Evolutionary conservation across 2,329 filamentous ascomycete species (phyloP).

Genomic region (Aspergillus tamarii): DNA sequence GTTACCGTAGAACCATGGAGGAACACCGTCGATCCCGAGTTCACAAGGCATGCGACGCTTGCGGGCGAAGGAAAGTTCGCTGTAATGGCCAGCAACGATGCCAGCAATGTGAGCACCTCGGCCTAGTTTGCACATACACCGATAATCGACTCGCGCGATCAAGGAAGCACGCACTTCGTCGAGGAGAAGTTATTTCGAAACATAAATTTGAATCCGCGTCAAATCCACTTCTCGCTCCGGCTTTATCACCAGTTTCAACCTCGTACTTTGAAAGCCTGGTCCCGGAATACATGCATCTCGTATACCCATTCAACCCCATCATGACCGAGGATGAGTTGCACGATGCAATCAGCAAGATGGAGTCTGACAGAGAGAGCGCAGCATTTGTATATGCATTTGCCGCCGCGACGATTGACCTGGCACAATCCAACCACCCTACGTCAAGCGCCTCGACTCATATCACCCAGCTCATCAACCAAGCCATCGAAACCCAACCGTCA

Average conservation of each 20-base stretch:
- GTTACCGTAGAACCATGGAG: neutral
- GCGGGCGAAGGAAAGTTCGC: constrained; percentile 51
- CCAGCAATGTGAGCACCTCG: constrained; percentile 47
- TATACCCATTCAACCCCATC: constrained; percentile 54
- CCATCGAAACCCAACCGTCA: constrained; percentile 41
- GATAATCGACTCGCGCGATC: constrained; percentile 33
- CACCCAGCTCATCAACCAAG: constrained; percentile 34
- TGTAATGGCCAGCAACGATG: constrained; percentile 52
- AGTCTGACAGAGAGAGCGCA: constrained; percentile 40
- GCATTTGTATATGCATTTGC: constrained; percentile 52
- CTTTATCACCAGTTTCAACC: constrained; percentile 3
- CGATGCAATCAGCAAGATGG: constrained; percentile 39
- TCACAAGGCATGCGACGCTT: constrained; percentile 49
- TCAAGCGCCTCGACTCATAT: constrained; percentile 33
- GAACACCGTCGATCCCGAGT: constrained; percentile 12
- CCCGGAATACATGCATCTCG: constrained; percentile 48
- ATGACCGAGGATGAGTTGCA: constrained; percentile 47
- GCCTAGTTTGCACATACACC: constrained; percentile 51
- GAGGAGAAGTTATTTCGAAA: constrained; percentile 47
- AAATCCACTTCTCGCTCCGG: neutral
- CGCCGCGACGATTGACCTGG: constrained; percentile 50
- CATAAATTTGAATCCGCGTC: constrained; percentile 31
- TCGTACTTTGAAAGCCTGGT: constrained; percentile 46
- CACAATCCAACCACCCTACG: constrained; percentile 31
- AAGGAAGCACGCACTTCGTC: constrained; percentile 41